Conservation (phyloP, 2,329 filamentous ascomycete genomes). For the Ophiostoma fasciatum region DNA sequence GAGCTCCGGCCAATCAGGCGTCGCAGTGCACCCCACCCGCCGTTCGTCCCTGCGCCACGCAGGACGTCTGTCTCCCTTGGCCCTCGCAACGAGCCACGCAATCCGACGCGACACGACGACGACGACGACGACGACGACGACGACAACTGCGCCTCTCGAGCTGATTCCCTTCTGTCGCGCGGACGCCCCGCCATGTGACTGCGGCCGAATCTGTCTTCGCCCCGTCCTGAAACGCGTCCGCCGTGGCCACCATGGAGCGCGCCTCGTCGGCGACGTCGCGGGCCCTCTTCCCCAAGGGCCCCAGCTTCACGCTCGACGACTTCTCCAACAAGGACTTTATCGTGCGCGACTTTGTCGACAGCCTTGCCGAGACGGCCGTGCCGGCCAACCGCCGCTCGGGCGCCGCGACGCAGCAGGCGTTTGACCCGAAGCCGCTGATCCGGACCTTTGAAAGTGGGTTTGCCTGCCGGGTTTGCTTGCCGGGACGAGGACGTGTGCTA, state of each 20-base stretch:
- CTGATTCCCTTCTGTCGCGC: too few relatives aligned
- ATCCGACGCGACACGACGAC: too few relatives aligned
- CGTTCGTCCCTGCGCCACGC: too few relatives aligned
- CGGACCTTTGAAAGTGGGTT: slow-evolving; percentile 73
- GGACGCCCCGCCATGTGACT: too few relatives aligned
- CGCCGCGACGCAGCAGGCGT: slow-evolving; percentile 44
- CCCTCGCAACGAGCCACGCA: too few relatives aligned
- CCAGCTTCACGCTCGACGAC: slow-evolving; percentile 76
- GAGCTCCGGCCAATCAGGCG: too few relatives aligned
- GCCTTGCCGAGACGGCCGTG: slow-evolving; percentile 71
- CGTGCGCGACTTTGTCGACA: slow-evolving; percentile 93
- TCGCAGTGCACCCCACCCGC: too few relatives aligned
- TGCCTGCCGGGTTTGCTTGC: neutral
- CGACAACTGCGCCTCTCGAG: too few relatives aligned
- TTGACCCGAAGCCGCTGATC: slow-evolving; percentile 94
- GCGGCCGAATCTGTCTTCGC: too few relatives aligned
- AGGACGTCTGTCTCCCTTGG: too few relatives aligned
- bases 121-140: too few relatives aligned
- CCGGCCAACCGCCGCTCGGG: slow-evolving; percentile 69
- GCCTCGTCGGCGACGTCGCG: slow-evolving; percentile 33
- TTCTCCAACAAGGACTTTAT: slow-evolving; percentile 89
- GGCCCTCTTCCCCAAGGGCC: slow-evolving; percentile 61
- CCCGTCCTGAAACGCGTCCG: too few relatives aligned
- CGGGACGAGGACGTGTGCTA: slow-evolving; percentile 11
- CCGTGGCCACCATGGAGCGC: slow-evolving; percentile 27